phyloP scores from a whole-genome alignment of 2,329 filamentous ascomycete species.

The Didymella lethalis region DNA sequence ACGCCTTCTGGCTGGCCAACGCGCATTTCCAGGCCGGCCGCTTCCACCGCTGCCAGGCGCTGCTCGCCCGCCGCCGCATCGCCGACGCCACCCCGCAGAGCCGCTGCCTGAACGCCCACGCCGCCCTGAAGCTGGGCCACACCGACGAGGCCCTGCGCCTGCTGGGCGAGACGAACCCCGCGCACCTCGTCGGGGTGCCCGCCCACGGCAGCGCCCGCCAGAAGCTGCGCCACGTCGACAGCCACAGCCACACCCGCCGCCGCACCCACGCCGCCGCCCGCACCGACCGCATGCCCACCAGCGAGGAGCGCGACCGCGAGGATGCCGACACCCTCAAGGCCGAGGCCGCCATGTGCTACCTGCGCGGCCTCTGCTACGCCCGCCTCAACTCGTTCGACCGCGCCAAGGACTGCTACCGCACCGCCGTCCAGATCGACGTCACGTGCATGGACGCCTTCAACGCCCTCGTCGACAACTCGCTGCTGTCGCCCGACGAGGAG shows the following conservation, averaged over 20 bases:
- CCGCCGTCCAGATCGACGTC: slow-evolving; percentile 94
- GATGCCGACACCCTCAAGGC: slow-evolving; percentile 80
- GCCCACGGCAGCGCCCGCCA: slow-evolving; percentile 71
- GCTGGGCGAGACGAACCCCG: slow-evolving; percentile 93
- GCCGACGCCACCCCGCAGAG: slow-evolving; percentile 83
- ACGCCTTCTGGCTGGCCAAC: slow-evolving; percentile 98
- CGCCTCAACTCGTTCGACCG: slow-evolving; percentile 97
- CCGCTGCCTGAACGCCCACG: slow-evolving; percentile 91
- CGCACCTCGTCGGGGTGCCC: slow-evolving; percentile 77
- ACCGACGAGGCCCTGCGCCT: slow-evolving; percentile 87
- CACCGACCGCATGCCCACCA: slow-evolving; percentile 63
- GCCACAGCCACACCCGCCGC: slow-evolving; percentile 58
- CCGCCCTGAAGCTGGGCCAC: slow-evolving; percentile 88
- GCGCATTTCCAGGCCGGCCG: slow-evolving; percentile 96
- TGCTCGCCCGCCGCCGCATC: slow-evolving; percentile 84
- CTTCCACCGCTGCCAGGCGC: slow-evolving; percentile 87
- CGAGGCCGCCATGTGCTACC: slow-evolving; percentile 96
- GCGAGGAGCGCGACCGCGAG: slow-evolving; percentile 71
- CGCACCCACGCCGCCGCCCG: slow-evolving; percentile 55
- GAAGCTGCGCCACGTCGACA: slow-evolving; percentile 74
- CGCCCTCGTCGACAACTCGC: slow-evolving; percentile 94
- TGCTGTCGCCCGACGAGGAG: slow-evolving; percentile 89
- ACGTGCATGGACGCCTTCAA: slow-evolving; percentile 99
- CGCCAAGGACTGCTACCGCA: slow-evolving; percentile 98
- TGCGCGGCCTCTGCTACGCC: slow-evolving; percentile 91